These are phyloP conservation scores for Fusarium sacchari DNA, from an alignment of 2,329 filamentous ascomycete species.

Conservation along the genomic window DNA sequence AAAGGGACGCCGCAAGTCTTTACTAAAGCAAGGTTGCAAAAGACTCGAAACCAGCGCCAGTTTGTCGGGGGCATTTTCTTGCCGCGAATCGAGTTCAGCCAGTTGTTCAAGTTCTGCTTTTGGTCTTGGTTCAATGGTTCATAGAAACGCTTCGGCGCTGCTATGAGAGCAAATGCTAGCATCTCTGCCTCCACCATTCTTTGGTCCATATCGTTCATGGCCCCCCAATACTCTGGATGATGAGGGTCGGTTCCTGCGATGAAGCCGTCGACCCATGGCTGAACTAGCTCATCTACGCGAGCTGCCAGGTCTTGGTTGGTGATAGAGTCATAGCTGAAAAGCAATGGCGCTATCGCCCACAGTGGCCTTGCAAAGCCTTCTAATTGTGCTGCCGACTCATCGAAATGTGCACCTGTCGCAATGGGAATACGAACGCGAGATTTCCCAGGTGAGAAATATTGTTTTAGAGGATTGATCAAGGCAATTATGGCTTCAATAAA, in stretches of 20 bases:
- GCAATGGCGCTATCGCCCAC: constrained; percentile 48
- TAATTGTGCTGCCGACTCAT: constrained; percentile 56
- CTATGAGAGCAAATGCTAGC: constrained; percentile 59
- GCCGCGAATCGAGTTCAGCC: constrained; percentile 56
- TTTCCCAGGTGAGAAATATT: constrained; percentile 48
- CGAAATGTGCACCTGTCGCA: constrained; percentile 54
- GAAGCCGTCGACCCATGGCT: constrained; percentile 48
- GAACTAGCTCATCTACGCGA: constrained; percentile 12
- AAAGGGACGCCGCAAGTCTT: constrained; percentile 53
- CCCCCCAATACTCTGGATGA: constrained; percentile 58
- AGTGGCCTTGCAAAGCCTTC: constrained; percentile 57
- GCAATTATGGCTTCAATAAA: constrained; percentile 49
- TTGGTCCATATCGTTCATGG: constrained; percentile 57
- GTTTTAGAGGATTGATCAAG: constrained; percentile 47
- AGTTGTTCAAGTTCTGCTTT: constrained; percentile 51
- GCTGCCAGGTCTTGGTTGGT: constrained; percentile 41
- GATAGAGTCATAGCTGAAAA: constrained; percentile 50
- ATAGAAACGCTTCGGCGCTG: constrained; percentile 52
- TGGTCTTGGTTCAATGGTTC: constrained; percentile 42
- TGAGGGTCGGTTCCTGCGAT: constrained; percentile 48
- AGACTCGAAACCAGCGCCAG: constrained; percentile 64
- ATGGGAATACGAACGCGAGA: constrained; percentile 52
- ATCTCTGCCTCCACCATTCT: constrained; percentile 66
- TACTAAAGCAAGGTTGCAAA: constrained; percentile 58
- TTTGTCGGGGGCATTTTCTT: constrained; percentile 60